phyloP scores from a whole-genome alignment of 352 stramenopile genomes.

The Phytophthora capsici region DNA sequence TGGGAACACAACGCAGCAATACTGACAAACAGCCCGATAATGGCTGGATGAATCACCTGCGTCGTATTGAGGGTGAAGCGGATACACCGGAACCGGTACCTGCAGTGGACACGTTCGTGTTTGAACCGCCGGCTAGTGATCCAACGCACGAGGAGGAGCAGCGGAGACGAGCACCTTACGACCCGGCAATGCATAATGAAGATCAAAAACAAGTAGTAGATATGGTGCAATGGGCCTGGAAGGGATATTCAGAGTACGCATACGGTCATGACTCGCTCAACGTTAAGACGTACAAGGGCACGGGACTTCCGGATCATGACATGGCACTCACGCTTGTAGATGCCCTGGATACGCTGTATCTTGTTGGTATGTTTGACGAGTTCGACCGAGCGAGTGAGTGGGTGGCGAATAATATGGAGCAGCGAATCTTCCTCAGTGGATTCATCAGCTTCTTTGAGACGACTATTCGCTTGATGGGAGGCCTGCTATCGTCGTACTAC shows the following conservation, averaged over 20 bases:
- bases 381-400: constrained; percentile 75
- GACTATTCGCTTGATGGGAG: constrained; percentile 78
- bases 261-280: constrained; percentile 81
- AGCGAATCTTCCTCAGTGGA: constrained; percentile 64
- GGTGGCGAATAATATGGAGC: constrained; percentile 68
- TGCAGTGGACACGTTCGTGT: constrained; percentile 15
- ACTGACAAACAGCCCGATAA: constrained; percentile 18
- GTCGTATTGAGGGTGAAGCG: constrained; percentile 31
- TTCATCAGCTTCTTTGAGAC: constrained; percentile 86
- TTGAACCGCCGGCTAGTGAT: constrained; percentile 31
- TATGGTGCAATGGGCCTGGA: constrained; percentile 84
- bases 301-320: constrained; percentile 63
- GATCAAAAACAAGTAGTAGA: constrained; percentile 67
- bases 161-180: constrained; percentile 47
- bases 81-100: constrained; percentile 14
- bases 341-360: constrained; percentile 78
- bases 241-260: constrained; percentile 73
- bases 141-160: constrained; percentile 43
- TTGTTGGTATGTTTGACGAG: constrained; percentile 81
- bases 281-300: constrained; percentile 62
- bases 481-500: constrained; percentile 73
- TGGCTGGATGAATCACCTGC: constrained; percentile 51
- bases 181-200: constrained; percentile 52
- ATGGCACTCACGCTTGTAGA: constrained; percentile 84
- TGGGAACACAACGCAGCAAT: constrained; percentile 7